Evolutionary conservation across 2,329 filamentous ascomycete genomes (phyloP), one percentile per base, ranked within the genome.

Genomic region (Penicillium sp.): DNA sequence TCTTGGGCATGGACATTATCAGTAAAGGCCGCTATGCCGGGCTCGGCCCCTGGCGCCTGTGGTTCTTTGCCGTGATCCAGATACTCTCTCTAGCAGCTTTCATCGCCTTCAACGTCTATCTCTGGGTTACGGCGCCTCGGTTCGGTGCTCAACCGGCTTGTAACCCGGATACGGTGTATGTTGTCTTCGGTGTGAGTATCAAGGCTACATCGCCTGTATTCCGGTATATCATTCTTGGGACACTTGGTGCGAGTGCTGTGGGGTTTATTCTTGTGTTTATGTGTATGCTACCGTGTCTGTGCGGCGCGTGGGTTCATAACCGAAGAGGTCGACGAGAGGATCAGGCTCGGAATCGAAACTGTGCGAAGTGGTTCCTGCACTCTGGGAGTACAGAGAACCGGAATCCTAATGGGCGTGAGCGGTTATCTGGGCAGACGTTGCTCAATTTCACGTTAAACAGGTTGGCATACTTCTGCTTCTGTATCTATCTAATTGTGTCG

Each of bases 401-500:
- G 25, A 25, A 38, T 35, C 23, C 46, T 37, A 3, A 9, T 40
- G 40, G 46, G 38, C 32, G 15, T 9, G 32, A 33, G 4, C 32
- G 6, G 13, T 25, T 57, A 15, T 32, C 44, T n/a, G 49, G 52
- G 1, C 43, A 53, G 27, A 45, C 37, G 7, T 37, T 55, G 37
- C 45, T 44, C 18, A 47, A 42, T 24, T 53, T 45, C 15, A 53
- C 53, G 2, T n/a, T 55, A 15, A 55, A 51, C 24, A 51, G 40
- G 40, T 37, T 46, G 20, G 54, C 47, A 8, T 57, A 57, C 20
- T 51, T 47, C 25, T 43, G 52, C 4, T 44, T 57, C 23, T 57
- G 52, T 24, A 49, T 57, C 15, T 57, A 57, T 20, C 25, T 57
- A 47, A 57, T 57, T 20, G 54, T 55, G 12, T 54, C 55, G n/a